Evolutionary conservation across 208 protist genomes (phyloP).

Genomic region (Crithidia thermophila): DNA sequence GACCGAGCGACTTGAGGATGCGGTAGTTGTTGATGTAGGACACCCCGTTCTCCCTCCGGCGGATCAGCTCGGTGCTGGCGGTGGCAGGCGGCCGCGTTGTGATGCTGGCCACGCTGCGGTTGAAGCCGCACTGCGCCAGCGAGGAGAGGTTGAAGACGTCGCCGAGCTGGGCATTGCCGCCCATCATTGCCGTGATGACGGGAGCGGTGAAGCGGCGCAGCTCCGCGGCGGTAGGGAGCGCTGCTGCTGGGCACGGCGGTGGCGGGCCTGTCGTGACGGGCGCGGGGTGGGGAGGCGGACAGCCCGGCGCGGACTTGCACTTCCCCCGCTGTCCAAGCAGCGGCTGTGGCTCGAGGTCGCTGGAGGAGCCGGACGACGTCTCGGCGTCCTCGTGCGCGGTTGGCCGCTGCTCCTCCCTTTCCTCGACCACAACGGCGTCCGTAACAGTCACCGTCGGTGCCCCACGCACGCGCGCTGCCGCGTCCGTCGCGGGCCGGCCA

Average conservation of each 20-base stretch:
- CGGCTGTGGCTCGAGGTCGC: too few species aligned
- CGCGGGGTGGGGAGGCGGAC: too few species aligned
- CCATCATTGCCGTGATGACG: neutral
- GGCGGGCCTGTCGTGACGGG: neutral
- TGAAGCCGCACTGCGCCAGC: constrained; percentile 2
- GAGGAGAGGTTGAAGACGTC: neutral
- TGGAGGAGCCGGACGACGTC: too few species aligned
- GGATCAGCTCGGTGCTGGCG: neutral
- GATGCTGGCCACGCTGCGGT: constrained; percentile 10
- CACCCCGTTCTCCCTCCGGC: constrained; percentile 5
- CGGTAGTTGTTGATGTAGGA: constrained; percentile 74
- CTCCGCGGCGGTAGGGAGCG: too few species aligned
- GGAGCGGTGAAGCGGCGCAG: neutral
- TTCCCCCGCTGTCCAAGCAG: too few species aligned
- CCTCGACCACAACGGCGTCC: neutral
- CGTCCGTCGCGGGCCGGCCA: neutral
- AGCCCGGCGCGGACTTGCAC: too few species aligned
- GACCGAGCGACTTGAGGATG: constrained; percentile 60
- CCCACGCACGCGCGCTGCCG: neutral
- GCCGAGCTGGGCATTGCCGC: neutral
- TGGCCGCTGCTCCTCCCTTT: too few species aligned
- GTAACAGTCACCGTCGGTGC: too few species aligned
- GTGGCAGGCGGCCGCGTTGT: constrained; percentile 5
- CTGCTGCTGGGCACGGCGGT: neutral
- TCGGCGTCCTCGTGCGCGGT: too few species aligned